These are phyloP conservation scores for Colletotrichum magnum DNA, from an alignment of 2,329 filamentous ascomycete genomes.

Conservation along the genomic window DNA sequence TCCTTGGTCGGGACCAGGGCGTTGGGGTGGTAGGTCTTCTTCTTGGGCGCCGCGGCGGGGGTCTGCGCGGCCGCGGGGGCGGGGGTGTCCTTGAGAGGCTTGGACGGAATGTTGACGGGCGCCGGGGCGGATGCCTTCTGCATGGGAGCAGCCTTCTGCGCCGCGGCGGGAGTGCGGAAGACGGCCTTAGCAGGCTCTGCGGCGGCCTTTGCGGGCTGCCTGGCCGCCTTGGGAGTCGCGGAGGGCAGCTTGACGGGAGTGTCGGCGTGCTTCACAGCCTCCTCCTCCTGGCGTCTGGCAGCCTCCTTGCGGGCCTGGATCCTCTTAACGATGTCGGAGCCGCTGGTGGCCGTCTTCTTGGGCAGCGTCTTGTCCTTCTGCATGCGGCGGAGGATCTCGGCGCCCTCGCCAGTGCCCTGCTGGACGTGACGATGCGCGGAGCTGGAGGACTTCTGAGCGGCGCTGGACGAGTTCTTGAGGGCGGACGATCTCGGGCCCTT, in stretches of 20 bases:
- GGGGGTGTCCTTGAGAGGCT: background rate
- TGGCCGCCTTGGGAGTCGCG: background rate
- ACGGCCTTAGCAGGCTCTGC: slow-evolving; percentile 1
- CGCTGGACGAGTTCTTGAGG: slow-evolving; percentile 3
- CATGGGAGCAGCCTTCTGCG: slow-evolving; percentile 4
- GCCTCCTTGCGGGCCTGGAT: slow-evolving; percentile 27
- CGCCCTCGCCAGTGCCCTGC: background rate
- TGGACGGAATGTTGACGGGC: background rate
- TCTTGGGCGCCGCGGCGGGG: slow-evolving; percentile 14
- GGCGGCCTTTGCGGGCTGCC: background rate
- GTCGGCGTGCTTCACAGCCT: background rate
- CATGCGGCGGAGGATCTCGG: slow-evolving; percentile 15
- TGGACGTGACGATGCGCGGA: background rate
- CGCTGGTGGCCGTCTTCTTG: slow-evolving; percentile 3
- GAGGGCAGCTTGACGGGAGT: background rate
- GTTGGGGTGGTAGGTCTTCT: slow-evolving; percentile 32
- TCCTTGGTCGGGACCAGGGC: slow-evolving; percentile 25
- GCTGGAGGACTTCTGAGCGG: background rate
- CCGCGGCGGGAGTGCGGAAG: slow-evolving; percentile 1
- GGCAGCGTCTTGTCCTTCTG: background rate
- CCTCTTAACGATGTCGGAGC: slow-evolving; percentile 26
- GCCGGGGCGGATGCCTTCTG: background rate
- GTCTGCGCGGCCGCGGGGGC: background rate
- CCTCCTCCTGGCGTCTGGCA: slow-evolving; percentile 2
- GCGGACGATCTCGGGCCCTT: background rate